These are phyloP conservation scores for Cytidiella melzeri DNA, from an alignment of 768 basidiomycete genomes.

Conservation along the genomic window DNA sequence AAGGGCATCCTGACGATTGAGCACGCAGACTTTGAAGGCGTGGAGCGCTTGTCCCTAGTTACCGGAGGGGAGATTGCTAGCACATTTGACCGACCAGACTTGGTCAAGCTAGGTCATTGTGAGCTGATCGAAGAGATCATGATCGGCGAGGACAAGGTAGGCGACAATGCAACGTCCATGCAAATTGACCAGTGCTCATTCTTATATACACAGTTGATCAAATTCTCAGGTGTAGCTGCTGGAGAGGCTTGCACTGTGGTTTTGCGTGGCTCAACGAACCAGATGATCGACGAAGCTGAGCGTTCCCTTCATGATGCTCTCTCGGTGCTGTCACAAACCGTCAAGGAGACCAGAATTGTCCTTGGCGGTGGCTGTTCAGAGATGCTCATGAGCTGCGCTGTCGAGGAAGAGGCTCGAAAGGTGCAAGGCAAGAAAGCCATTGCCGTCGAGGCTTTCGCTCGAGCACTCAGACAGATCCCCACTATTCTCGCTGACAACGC, in stretches of 20 bases:
- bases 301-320: conserved; percentile 96
- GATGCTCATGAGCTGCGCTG: conserved; percentile 95
- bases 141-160: conserved; percentile 97
- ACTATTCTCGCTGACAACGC: conserved; percentile 97
- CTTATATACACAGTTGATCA: conserved; percentile 85
- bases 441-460: conserved; percentile 86
- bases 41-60: conserved; percentile 91
- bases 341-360: conserved; percentile 91
- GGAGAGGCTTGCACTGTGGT: conserved; percentile 98
- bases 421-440: conserved; percentile 94
- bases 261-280: conserved; percentile 91
- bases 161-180: no score
- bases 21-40: conserved; percentile 98
- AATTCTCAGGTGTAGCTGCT: conserved; percentile 98
- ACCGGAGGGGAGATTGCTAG: conserved; percentile 97
- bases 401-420: conserved; percentile 80
- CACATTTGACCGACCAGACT: conserved; percentile 89
- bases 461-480: conserved; percentile 90
- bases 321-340: conserved; percentile 94
- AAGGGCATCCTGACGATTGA: conserved; percentile 95
- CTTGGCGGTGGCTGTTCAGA: conserved; percentile 97
- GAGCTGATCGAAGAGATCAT: conserved; percentile 98
- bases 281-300: conserved; percentile 99
- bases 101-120: conserved; percentile 88
- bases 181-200: no score